Evolutionary conservation across 2,329 filamentous ascomycete species (phyloP).

Genomic region (Mollisiaceae sp.): DNA sequence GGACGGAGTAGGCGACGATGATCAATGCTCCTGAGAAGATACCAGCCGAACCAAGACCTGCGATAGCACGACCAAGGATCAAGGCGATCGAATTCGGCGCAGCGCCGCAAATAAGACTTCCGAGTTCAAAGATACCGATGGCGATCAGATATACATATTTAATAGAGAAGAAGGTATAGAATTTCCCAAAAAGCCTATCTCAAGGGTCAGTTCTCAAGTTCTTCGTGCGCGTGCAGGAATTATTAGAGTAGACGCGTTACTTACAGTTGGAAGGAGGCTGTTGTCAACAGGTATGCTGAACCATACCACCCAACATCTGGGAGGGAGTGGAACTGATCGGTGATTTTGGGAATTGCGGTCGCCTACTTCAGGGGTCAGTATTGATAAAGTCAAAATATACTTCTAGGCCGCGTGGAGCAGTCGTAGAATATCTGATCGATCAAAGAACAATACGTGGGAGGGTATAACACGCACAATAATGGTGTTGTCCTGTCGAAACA

Average conservation of each 20-base stretch:
- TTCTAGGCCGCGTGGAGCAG: not conserved
- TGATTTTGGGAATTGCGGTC: conserved; percentile 48
- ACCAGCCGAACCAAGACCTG: conserved; percentile 43
- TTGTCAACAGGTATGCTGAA: conserved; percentile 46
- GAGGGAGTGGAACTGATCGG: conserved; percentile 47
- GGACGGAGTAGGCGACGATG: conserved; percentile 39
- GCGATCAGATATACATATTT: conserved; percentile 41
- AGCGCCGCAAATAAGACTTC: conserved; percentile 39
- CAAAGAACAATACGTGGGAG: not conserved
- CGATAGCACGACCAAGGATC: conserved; percentile 42
- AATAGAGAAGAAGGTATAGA: conserved; percentile 42
- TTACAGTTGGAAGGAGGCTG: conserved; percentile 40
- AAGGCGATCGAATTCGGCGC: conserved; percentile 41
- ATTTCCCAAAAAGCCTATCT: conserved; percentile 38
- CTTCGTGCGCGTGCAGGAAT: not conserved
- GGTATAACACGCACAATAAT: conserved; percentile 21
- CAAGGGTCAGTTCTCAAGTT: not conserved
- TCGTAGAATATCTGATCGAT: not conserved
- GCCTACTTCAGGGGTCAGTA: conserved; percentile 26
- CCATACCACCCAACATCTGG: conserved; percentile 54
- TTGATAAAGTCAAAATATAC: not conserved
- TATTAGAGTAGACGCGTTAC: not conserved
- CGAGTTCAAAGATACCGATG: conserved; percentile 42
- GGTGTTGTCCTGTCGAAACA: conserved; percentile 16
- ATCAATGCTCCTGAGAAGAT: conserved; percentile 45